Evolutionary conservation across 257 asterid species (phyloP).

Genomic region (Solanum piurae): DNA sequence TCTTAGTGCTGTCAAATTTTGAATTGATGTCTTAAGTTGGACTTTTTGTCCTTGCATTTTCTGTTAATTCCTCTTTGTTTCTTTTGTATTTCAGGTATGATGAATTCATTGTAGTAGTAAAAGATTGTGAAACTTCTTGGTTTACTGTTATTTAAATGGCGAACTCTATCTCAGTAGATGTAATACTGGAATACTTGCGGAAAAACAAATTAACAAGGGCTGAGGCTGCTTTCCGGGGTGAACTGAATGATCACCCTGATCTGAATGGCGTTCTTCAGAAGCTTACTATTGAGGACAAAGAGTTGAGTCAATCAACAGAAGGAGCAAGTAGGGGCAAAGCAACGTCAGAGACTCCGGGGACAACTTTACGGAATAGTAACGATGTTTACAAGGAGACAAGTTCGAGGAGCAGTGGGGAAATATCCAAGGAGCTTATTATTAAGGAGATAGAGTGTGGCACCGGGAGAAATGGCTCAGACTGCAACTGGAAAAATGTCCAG

Average conservation of each 20-base stretch:
- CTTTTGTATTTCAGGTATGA: slow-evolving; percentile 37
- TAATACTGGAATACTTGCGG: slow-evolving; percentile 58
- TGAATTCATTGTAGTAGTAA: slow-evolving; percentile 17
- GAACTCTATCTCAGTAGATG: slow-evolving; percentile 65
- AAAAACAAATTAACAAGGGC: slow-evolving; percentile 76
- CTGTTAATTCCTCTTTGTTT: not conserved
- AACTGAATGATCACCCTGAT: slow-evolving; percentile 60
- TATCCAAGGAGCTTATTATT: slow-evolving; percentile 70
- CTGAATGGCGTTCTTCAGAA: slow-evolving; percentile 50
- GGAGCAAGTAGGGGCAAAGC: slow-evolving; percentile 36
- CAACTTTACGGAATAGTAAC: slow-evolving; percentile 18
- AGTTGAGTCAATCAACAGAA: slow-evolving; percentile 27
- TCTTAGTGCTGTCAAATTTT: not conserved
- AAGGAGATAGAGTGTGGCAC: slow-evolving; percentile 79
- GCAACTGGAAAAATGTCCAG: slow-evolving; percentile 40
- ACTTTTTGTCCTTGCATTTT: slow-evolving; percentile 3
- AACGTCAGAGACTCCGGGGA: slow-evolving; percentile 23
- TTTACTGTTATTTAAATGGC: slow-evolving; percentile 36
- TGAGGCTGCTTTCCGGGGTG: slow-evolving; percentile 84
- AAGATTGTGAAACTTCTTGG: slow-evolving; percentile 6
- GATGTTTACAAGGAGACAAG: slow-evolving; percentile 25
- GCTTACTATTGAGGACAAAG: slow-evolving; percentile 52
- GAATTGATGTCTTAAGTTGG: not conserved
- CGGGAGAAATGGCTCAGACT: slow-evolving; percentile 44
- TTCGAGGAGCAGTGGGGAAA: slow-evolving; percentile 27